Evolutionary conservation across 2,329 filamentous ascomycete species (phyloP), one percentile per base, ranked within the genome.

Genomic region (Biscogniauxia sp.): DNA sequence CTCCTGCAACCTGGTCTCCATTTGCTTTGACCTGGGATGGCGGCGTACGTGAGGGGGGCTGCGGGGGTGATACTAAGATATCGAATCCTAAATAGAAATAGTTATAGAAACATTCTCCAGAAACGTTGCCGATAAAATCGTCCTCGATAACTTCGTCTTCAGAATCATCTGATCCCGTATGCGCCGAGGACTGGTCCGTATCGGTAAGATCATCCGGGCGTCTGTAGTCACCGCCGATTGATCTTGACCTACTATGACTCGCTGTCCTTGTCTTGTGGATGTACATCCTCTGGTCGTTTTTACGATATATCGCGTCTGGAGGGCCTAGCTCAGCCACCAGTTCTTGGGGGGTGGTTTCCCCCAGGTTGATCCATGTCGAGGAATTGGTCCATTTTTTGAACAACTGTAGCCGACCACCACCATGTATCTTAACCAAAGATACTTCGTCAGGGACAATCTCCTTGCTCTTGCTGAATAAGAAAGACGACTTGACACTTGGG

Each of bases 11-110:
- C 37, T 67, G 58, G 57, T 71, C 63, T 2, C 67, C 69, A 20
- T 68, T 69, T 8, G 68, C 57, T 2, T 66, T 62, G 6, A 59
- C 57, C 61, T 73, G 80, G 5, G 80, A 78, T 13, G 88, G 89
- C 0, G 90, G 88, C 6, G 80, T 79, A 20, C 84, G 84, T 0
- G 89, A 91, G 3, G 89, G 81, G 5, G 82, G 73, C 0, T 85
- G 86, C 0, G 91, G 89, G 28, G 88, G 87, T 0, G 94, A 96
- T n/a, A 99, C 85, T 5, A 98, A 82, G 9, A 97, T 85, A 74
- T 99, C 95, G 71, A 99, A 96, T 1, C 95, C 95, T 64, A 97
- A 88, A 66, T 94, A 90, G 73, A 97, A 99, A 74, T 99, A 99
- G 74, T 98, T 98, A 77, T 95, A 97, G 74, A 98, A 99, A 66